Conservation (phyloP, 164 flowering plant genomes). For the Echeveria elegans region DNA sequence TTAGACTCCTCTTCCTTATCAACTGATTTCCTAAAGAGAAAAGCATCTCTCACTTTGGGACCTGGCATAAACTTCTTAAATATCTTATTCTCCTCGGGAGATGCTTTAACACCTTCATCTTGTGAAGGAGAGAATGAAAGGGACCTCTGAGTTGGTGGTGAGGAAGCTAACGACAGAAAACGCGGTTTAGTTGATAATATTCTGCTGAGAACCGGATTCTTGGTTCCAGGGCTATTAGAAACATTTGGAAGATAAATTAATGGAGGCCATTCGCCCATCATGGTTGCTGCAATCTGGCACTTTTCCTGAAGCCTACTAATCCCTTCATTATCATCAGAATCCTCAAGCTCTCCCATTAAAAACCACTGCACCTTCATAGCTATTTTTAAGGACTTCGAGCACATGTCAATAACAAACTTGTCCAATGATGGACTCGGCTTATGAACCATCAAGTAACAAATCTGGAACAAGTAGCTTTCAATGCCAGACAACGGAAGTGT, state of each 20-base stretch:
- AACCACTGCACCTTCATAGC: slow-evolving; percentile 96
- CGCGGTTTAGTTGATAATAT: slow-evolving; percentile 70
- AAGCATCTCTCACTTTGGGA: slow-evolving; percentile 37
- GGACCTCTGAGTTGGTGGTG: slow-evolving; percentile 56
- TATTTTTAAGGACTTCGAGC: slow-evolving; percentile 69
- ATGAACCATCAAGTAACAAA: too few relatives aligned
- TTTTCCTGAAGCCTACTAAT: slow-evolving; percentile 94
- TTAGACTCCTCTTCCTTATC: slow-evolving; percentile 41
- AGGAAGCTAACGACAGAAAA: slow-evolving; percentile 61
- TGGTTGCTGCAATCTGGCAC: slow-evolving; percentile 89
- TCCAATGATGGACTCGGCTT: slow-evolving; percentile 96
- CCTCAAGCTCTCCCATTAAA: slow-evolving; percentile 91
- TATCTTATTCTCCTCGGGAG: slow-evolving; percentile 68
- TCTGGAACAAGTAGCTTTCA: too few relatives aligned
- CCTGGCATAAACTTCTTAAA: slow-evolving; percentile 41
- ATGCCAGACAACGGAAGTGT: too few relatives aligned
- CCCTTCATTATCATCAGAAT: slow-evolving; percentile 89
- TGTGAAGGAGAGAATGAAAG: slow-evolving; percentile 51
- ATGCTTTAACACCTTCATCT: slow-evolving; percentile 41
- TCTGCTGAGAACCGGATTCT: slow-evolving; percentile 67
- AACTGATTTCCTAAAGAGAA: slow-evolving; percentile 36
- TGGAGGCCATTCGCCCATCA: slow-evolving; percentile 94
- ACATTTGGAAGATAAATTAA: slow-evolving; percentile 46
- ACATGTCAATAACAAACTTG: slow-evolving; percentile 93
- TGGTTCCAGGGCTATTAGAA: slow-evolving; percentile 44